A percentile compares a stretch with the other conserved stretches of the same genome.
These are phyloP conservation scores for Xylariaceae sp. DNA, from an alignment of 2,329 filamentous ascomycete species.

Conservation along the genomic window DNA sequence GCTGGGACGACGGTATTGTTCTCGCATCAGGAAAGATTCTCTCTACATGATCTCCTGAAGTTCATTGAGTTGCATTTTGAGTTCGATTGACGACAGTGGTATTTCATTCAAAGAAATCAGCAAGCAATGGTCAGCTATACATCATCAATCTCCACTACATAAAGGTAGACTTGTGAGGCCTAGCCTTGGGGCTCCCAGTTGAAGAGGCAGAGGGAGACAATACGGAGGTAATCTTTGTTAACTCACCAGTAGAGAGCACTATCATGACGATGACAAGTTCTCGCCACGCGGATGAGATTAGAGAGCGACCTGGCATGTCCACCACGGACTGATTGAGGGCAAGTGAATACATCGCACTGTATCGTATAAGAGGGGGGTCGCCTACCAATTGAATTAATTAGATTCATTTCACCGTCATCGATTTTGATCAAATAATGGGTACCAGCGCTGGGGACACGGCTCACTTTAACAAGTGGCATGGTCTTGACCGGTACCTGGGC, in stretches of 20 bases:
- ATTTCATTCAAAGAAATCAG: constrained; percentile 18
- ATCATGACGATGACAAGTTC: constrained; percentile 12
- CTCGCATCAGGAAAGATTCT: background rate
- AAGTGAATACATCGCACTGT: background rate
- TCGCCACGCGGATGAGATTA: background rate
- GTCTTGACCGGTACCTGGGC: background rate
- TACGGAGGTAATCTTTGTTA: constrained; percentile 2
- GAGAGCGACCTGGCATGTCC: background rate
- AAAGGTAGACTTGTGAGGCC: background rate
- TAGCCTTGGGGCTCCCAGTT: background rate
- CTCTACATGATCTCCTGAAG: background rate
- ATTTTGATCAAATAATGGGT: background rate
- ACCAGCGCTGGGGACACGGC: constrained; percentile 23
- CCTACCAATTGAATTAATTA: background rate
- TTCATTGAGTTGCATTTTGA: constrained; percentile 9
- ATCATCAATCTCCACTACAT: constrained; percentile 18
- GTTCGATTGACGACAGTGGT: constrained; percentile 28
- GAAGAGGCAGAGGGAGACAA: background rate
- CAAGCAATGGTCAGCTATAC: background rate
- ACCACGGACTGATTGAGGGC: background rate
- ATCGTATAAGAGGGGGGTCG: background rate
- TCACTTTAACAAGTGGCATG: constrained; percentile 6
- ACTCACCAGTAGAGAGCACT: background rate
- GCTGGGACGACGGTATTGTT: no score
- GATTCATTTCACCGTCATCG: constrained; percentile 26